A percentile compares a stretch with the other conserved stretches of the same genome.
Evolutionary conservation across 371 early-diverging fungal species (phyloP).

Genomic region (Rhizopus stolonifer): DNA sequence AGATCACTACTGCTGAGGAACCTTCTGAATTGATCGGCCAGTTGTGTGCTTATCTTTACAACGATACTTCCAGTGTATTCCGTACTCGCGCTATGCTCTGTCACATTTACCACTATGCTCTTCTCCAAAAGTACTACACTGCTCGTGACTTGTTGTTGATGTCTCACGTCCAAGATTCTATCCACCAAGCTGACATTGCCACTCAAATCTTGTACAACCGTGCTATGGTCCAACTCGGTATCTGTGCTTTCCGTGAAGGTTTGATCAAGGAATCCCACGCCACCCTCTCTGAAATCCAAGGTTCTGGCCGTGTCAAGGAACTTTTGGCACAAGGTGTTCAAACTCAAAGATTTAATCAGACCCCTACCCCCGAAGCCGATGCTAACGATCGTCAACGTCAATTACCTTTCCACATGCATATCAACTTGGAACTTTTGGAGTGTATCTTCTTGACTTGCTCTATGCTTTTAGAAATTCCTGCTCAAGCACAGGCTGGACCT

Average conservation of each 20-base stretch:
- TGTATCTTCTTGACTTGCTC: conserved; percentile 93
- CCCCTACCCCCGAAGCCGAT: conserved; percentile 78
- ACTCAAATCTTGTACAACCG: conserved; percentile 97
- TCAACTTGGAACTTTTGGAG: conserved; percentile 97
- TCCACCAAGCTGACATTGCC: conserved; percentile 85
- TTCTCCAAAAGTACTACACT: conserved; percentile 89
- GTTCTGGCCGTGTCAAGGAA: conserved; percentile 88
- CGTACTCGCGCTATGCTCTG: conserved; percentile 95
- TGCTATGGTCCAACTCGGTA: conserved; percentile 92
- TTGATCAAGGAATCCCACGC: conserved; percentile 84
- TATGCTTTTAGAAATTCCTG: conserved; percentile 96
- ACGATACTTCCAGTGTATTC: conserved; percentile 78
- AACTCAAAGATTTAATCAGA: conserved; percentile 66
- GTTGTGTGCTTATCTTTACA: conserved; percentile 88
- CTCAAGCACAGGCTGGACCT: conserved; percentile 87
- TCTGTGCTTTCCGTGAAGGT: conserved; percentile 96
- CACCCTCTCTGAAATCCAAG: conserved; percentile 88
- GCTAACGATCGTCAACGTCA: conserved; percentile 89
- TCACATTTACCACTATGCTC: conserved; percentile 95
- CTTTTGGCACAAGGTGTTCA: conserved; percentile 92
- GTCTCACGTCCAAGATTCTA: conserved; percentile 96
- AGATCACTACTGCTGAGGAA: conserved; percentile 47
- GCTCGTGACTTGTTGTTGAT: conserved; percentile 97
- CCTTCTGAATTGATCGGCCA: conserved; percentile 68
- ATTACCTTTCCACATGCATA: conserved; percentile 98